Percentiles rank a stretch among this genome's conserved stretches.
These are phyloP conservation scores for Podospora conica DNA, from an alignment of 495 filamentous ascomycete species.

Conservation along the genomic window DNA sequence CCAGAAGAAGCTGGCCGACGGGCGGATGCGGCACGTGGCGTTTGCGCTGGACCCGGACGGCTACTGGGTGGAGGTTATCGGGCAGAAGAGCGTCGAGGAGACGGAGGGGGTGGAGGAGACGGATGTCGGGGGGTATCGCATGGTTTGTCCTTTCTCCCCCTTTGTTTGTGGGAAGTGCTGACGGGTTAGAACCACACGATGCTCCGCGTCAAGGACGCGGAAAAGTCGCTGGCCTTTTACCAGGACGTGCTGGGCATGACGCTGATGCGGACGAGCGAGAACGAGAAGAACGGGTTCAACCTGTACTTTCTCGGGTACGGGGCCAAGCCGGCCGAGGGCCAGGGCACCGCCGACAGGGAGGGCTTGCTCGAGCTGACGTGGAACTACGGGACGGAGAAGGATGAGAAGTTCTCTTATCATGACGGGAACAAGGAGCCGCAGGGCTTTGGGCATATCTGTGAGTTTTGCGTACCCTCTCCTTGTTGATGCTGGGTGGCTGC, in stretches of 20 bases:
- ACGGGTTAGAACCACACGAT: slow-evolving; percentile 72
- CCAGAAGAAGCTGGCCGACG: slow-evolving; percentile 89
- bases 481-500: background rate
- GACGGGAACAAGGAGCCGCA: slow-evolving; percentile 87
- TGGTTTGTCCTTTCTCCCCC: slow-evolving; percentile 27
- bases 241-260: slow-evolving; percentile 85
- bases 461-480: slow-evolving; percentile 23
- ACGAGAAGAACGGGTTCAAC: slow-evolving; percentile 67
- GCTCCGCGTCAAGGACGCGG: slow-evolving; percentile 87
- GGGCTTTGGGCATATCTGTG: slow-evolving; percentile 88
- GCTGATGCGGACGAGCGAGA: slow-evolving; percentile 65
- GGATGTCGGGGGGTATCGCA: slow-evolving; percentile 38
- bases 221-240: slow-evolving; percentile 83
- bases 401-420: slow-evolving; percentile 79
- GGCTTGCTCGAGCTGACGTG: slow-evolving; percentile 87
- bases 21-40: slow-evolving; percentile 81
- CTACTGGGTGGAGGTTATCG: slow-evolving; percentile 79
- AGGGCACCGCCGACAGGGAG: slow-evolving; percentile 60
- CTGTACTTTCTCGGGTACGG: slow-evolving; percentile 90
- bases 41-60: slow-evolving; percentile 91
- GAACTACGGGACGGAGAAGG: slow-evolving; percentile 96
- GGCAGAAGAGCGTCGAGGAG: slow-evolving; percentile 37
- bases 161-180: slow-evolving; percentile 16
- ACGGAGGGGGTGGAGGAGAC: slow-evolving; percentile 32
- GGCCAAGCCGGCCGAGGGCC: slow-evolving; percentile 42